Evolutionary conservation across 176 grass and related monocot species (phyloP).

Genomic region (Carex parvula): DNA sequence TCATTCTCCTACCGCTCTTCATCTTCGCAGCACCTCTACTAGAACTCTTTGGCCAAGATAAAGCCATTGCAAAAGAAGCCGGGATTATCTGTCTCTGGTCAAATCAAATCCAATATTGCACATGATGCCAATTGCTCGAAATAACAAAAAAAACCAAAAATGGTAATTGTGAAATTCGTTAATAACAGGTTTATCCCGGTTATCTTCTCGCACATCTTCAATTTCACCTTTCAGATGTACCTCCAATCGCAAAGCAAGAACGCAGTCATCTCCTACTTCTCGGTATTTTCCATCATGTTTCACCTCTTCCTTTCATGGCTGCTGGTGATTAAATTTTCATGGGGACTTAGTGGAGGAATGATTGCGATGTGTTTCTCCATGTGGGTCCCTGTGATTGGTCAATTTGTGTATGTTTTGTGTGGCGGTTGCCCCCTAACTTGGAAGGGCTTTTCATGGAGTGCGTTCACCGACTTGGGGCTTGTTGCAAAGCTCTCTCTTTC

Average conservation of each 20-base stretch:
- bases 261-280: conserved; percentile 13
- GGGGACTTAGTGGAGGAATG: conserved; percentile 17
- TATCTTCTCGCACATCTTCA: conserved; percentile 19
- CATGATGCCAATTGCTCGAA: background rate
- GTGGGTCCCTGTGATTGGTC: conserved; percentile 27
- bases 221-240: conserved; percentile 32
- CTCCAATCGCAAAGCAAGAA: conserved; percentile 36
- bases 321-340: conserved; percentile 3
- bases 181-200: conserved; percentile 21
- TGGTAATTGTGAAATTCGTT: background rate
- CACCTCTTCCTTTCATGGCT: conserved; percentile 32
- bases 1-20: conserved; percentile 23
- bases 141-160: background rate
- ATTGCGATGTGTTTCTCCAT: conserved; percentile 1
- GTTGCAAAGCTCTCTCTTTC: conserved; percentile 31
- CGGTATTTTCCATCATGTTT: conserved; percentile 8
- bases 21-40: conserved; percentile 26
- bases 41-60: conserved; percentile 21
- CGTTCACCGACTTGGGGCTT: conserved; percentile 15
- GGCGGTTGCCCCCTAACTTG: conserved; percentile 25
- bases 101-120: background rate
- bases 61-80: conserved; percentile 9
- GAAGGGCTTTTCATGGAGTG: conserved; percentile 26
- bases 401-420: conserved; percentile 17
- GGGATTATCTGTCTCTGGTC: conserved; percentile 27